Percentiles rank a stretch among this genome's conserved stretches.
Evolutionary conservation across 164 flowering plant species (phyloP).

Genomic region (Akebia trifoliata): DNA sequence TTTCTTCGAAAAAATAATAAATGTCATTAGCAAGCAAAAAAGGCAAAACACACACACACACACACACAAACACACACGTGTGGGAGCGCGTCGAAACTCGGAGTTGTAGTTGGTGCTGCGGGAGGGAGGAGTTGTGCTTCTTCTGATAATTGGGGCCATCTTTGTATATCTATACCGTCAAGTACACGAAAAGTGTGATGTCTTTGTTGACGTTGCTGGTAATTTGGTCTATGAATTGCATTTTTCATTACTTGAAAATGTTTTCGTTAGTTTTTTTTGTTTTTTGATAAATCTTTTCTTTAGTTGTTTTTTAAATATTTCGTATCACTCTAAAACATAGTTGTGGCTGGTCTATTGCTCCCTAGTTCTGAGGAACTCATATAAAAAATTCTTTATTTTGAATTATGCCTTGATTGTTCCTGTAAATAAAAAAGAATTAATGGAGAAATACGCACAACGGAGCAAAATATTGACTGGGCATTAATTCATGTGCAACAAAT

Average conservation of each 20-base stretch:
- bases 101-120: constrained; percentile 32
- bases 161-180: constrained; percentile 31
- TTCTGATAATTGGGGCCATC: constrained; percentile 45
- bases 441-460: constrained; percentile 10
- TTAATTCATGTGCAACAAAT: no score
- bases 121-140: constrained; percentile 43
- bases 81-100: constrained; percentile 28
- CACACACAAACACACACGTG: no score
- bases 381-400: no score
- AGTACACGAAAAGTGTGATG: constrained; percentile 38
- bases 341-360: not conserved
- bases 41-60: no score
- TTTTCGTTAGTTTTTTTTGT: not conserved
- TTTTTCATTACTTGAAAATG: no score
- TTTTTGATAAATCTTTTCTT: not conserved
- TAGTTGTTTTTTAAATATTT: not conserved
- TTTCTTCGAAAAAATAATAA: no score
- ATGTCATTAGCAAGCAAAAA: no score
- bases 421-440: not conserved
- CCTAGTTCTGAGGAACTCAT: no score
- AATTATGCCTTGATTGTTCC: not conserved
- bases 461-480: no score
- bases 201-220: constrained; percentile 82
- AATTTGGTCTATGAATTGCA: no score
- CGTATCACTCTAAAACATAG: not conserved